Evolutionary conservation across 129 eudicot genomes (phyloP), one percentile per base, ranked within the genome.

Genomic region (Daucus carota): DNA sequence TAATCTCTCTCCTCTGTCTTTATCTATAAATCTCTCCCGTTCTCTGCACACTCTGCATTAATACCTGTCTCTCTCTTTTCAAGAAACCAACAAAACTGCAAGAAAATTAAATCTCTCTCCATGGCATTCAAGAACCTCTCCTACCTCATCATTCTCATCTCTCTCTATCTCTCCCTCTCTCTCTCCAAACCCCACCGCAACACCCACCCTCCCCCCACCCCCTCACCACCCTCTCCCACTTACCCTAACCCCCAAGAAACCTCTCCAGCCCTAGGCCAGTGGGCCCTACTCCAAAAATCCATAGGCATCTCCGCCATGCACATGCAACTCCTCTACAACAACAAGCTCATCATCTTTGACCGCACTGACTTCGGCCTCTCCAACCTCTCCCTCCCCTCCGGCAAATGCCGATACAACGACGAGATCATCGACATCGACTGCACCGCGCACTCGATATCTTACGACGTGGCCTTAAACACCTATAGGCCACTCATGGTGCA

Each of bases 261-360:
- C 38, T 2, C 65, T 0, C 18, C 18, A 63, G 18, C 66, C 67
- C 80, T 74, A 57, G 97, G 96, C 24, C 76, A 74, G 52, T 94
- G 97, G 96, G 10, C n/a, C 34, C 87, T 91, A 4, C 77, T 91
- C 1, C 93, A 91, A 18, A 10, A 43, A 13, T 66, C 78, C 66
- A 76, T 91, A 42, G 98, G 97, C 28, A 69, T 91, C 18, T 88
- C 96, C 36, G 97, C 97, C 84, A 91, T 94, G 98, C 98, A 94
- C 92, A 87, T 94, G 96, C 97, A 94, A 69, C 97, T 94, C 24
- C 87, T 91, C 18, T 82, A 87, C 86, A 77, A 86, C 81, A 88
- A 94, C 90, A 85, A 84, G 32, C 81, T 94, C 29, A 80, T 94
- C 29, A 94, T 94, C 70, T 91, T 91, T 63, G 98, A 94, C 73